A percentile compares a stretch with the other conserved stretches of the same genome.
Conservation (phyloP, 2,329 filamentous ascomycete genomes). For the Thyridium curvatum region DNA sequence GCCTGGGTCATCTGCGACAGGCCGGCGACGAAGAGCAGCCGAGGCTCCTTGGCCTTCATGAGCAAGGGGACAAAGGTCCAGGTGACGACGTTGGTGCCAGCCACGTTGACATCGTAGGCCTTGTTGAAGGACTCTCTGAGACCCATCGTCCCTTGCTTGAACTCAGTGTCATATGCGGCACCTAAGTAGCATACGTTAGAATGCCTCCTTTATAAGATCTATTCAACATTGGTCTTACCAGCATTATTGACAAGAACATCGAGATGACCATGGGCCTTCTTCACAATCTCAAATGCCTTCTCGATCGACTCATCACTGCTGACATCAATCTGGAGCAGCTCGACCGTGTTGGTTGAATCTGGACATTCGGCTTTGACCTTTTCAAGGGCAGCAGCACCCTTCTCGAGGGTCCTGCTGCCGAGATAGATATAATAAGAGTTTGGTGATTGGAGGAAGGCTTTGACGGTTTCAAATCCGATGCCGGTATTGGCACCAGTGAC, state of each 20-base stretch:
- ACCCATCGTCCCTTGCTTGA: conserved; percentile 14
- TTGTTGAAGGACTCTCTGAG: conserved; percentile 36
- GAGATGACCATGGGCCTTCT: conserved; percentile 33
- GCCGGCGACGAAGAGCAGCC: conserved; percentile 43
- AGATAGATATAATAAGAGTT: conserved; percentile 49
- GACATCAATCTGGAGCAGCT: conserved; percentile 46
- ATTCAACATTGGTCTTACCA: neutral
- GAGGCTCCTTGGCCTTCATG: conserved; percentile 33
- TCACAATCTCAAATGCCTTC: conserved; percentile 33
- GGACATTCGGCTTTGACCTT: conserved; percentile 32
- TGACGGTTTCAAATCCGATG: conserved; percentile 52
- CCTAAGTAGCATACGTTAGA: too few species aligned
- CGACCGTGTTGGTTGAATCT: conserved; percentile 31
- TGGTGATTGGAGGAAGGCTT: conserved; percentile 40
- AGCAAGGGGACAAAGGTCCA: conserved; percentile 35
- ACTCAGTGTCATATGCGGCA: conserved; percentile 32
- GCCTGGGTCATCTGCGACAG: conserved; percentile 29
- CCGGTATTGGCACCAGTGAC: conserved; percentile 58
- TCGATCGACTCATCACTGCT: conserved; percentile 45
- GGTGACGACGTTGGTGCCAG: conserved; percentile 36
- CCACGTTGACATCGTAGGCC: conserved; percentile 43
- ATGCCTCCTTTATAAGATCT: too few species aligned
- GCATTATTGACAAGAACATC: conserved; percentile 53
- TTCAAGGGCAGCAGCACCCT: conserved; percentile 40
- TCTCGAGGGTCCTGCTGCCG: conserved; percentile 43